Percentiles rank a stretch among this genome's conserved stretches.
phyloP scores from a whole-genome alignment of 768 basidiomycete species.

The Leccinum rimulosum region DNA sequence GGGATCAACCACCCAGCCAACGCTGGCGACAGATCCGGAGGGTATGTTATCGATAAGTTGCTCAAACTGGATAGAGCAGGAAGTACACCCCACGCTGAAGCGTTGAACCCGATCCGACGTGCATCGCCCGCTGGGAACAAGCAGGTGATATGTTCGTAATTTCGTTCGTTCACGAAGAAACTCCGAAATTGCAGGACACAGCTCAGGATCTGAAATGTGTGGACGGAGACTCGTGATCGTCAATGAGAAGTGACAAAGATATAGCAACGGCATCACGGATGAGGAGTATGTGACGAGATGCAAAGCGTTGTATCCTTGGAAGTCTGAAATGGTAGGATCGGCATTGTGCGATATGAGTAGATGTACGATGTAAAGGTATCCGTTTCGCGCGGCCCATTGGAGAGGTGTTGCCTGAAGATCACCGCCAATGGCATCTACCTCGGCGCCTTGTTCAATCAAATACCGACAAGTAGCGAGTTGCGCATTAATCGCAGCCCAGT shows the following conservation, averaged over 20 bases:
- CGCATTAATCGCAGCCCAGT: slow-evolving; percentile 98
- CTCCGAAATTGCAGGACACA: slow-evolving; percentile 67
- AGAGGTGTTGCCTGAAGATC: slow-evolving; percentile 93
- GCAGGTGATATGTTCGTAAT: slow-evolving; percentile 52
- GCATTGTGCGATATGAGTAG: slow-evolving; percentile 86
- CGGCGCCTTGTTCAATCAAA: slow-evolving; percentile 88
- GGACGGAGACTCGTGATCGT: slow-evolving; percentile 43
- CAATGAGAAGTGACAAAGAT: slow-evolving; percentile 66
- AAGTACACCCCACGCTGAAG: slow-evolving; percentile 68
- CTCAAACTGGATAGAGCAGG: slow-evolving; percentile 52
- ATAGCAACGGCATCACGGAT: slow-evolving; percentile 90
- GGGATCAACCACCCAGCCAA: slow-evolving; percentile 71
- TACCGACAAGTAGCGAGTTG: slow-evolving; percentile 86
- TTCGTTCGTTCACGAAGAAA: slow-evolving; percentile 57
- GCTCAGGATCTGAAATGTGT: slow-evolving; percentile 51
- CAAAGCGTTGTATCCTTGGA: slow-evolving; percentile 94
- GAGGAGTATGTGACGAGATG: slow-evolving; percentile 96
- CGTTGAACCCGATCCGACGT: slow-evolving; percentile 61
- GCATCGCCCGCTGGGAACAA: slow-evolving; percentile 44
- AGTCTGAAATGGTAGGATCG: slow-evolving; percentile 88
- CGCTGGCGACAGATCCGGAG: slow-evolving; percentile 58
- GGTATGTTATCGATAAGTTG: slow-evolving; percentile 61
- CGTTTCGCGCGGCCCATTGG: slow-evolving; percentile 98
- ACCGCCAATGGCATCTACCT: slow-evolving; percentile 92
- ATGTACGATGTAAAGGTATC: slow-evolving; percentile 94